Conservation (phyloP, 345 rosid genomes). For the Anastatica hierochuntica region DNA sequence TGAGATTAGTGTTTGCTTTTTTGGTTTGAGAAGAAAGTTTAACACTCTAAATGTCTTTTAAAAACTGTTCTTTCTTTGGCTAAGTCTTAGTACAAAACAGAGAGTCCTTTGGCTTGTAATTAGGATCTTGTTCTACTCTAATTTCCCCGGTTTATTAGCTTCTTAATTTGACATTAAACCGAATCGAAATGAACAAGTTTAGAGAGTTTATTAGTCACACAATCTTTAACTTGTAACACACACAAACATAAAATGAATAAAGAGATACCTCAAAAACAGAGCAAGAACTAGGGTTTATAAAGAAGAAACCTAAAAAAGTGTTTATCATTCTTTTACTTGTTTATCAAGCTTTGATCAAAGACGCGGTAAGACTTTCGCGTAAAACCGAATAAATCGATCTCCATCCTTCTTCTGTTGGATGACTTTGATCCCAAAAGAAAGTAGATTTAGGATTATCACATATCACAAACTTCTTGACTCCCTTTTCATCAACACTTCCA, state of each 20-base stretch:
- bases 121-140: conserved; percentile 20
- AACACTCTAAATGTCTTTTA: conserved; percentile 2
- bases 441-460: conserved; percentile 36
- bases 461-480: conserved; percentile 33
- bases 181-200: too few relatives aligned
- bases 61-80: neutral
- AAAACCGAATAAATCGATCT: conserved; percentile 34
- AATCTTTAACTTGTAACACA: neutral
- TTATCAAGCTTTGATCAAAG: conserved; percentile 20
- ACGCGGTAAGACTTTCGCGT: conserved; percentile 21
- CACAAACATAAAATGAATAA: conserved; percentile 13
- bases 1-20: conserved; percentile 2
- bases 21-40: neutral
- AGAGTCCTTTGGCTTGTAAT: conserved; percentile 18
- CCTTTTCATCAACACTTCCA: conserved; percentile 37
- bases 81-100: neutral
- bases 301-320: conserved; percentile 8
- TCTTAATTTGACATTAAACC: neutral
- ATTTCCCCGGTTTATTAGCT: neutral
- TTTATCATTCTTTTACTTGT: neutral
- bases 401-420: conserved; percentile 59
- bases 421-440: conserved; percentile 53
- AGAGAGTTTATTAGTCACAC: conserved; percentile 20
- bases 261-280: conserved; percentile 7
- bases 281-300: neutral